Conservation (phyloP, 164 flowering plant species). For the Piper longum region DNA sequence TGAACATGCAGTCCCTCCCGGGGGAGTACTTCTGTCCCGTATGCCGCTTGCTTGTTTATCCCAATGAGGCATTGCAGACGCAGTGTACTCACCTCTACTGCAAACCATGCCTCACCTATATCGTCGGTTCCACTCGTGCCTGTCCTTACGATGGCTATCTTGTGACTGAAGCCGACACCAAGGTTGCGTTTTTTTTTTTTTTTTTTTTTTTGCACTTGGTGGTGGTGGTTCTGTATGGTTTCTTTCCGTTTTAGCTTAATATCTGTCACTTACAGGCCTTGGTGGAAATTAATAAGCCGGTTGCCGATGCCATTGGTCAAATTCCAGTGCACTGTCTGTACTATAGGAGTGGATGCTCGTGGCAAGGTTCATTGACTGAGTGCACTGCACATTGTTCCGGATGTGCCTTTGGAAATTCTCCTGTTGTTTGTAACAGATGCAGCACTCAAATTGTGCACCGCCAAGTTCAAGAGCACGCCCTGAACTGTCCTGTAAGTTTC, state of each 20-base stretch:
- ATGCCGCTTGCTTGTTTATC: constrained; percentile 89
- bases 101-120: constrained; percentile 68
- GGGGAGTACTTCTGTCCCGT: constrained; percentile 99
- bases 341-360: constrained; percentile 90
- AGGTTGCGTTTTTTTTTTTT: constrained; percentile 28
- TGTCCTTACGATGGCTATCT: constrained; percentile 97
- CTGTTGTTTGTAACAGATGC: constrained; percentile 91
- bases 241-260: too few species aligned
- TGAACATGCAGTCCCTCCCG: constrained; percentile 72
- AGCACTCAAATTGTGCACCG: constrained; percentile 82
- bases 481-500: constrained; percentile 67
- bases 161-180: constrained; percentile 82
- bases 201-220: background rate
- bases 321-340: constrained; percentile 74
- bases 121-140: constrained; percentile 60
- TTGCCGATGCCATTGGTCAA: constrained; percentile 83
- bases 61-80: constrained; percentile 88
- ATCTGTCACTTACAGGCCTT: constrained; percentile 44
- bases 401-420: constrained; percentile 84
- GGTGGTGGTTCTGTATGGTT: background rate
- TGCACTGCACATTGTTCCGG: constrained; percentile 65
- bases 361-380: constrained; percentile 88
- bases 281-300: constrained; percentile 50
- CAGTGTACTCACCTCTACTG: constrained; percentile 96
- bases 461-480: constrained; percentile 95